Base-by-base conservation (phyloP, 2,329 filamentous ascomycete genomes). In the Fusarium stilboides region DNA sequence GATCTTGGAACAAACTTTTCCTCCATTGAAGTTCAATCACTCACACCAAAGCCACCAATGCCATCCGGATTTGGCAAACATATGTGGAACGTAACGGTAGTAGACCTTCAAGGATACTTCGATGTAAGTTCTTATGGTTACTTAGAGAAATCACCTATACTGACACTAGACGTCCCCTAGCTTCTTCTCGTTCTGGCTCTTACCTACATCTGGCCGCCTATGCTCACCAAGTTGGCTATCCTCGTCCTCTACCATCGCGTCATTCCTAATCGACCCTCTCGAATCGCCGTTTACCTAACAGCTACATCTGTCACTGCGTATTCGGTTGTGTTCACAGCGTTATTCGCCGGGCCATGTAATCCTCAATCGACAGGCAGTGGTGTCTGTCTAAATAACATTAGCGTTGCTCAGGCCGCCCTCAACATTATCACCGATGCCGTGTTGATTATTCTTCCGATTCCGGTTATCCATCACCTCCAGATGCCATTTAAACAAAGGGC, bases 171-270 rank as follows among this genome's bases (percentile, higher is more conserved):
- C 12, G 9, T 8, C 4, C 13, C 15, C 4, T n/a, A 53, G 37
- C 50, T 43, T 8, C 37, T 53, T n/a, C 50, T 53, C 7, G 26
- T 53, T 1, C 37, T 53, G 7, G 50, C 20, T 12, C 45, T 57
- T n/a, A 53, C 56, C 7, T 58, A 58, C 6, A 36, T 57, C 9
- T 57, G 54, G 54, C 36, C 44, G 14, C 54, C 54, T 20, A 57
- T 28, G 12, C 54, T 57, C 3, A 28, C 44, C 3, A 57, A 57
- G 26, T 22, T 57, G 12, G 54, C 54, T 15, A 57, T 57, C 26
- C 54, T 57, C 5, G 45, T 44, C 3, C 55, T 57, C 10, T 57
- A 51, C 37, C 47, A 44, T n/a, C 45, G 44, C 15, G 26, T 57
- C 9, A 43, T 57, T 34, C 54, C 54, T 8, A 57, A 44, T 9